Evolutionary conservation across 345 rosid genomes (phyloP).

Genomic region (Heritiera fomes): DNA sequence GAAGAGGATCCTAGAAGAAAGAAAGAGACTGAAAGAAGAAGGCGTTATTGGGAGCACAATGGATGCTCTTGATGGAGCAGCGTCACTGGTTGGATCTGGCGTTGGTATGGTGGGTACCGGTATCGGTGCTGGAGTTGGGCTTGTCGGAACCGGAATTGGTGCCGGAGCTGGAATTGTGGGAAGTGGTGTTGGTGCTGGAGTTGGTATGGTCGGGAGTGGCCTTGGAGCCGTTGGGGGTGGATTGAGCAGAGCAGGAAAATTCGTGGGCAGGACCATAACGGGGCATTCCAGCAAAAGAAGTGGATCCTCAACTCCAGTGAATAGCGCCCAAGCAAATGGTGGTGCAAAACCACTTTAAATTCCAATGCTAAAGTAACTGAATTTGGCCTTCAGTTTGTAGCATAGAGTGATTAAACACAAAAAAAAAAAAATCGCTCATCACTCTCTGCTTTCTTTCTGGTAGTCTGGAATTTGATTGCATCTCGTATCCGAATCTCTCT

Average conservation of each 20-base stretch:
- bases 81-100: constrained; percentile 59
- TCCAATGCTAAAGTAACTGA: neutral
- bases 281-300: constrained; percentile 49
- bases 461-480: neutral
- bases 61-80: constrained; percentile 83
- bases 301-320: constrained; percentile 79
- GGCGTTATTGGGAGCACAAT: constrained; percentile 94
- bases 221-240: constrained; percentile 81
- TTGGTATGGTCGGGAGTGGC: constrained; percentile 69
- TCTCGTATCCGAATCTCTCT: neutral
- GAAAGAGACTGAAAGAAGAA: constrained; percentile 78
- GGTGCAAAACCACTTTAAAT: constrained; percentile 20
- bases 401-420: neutral
- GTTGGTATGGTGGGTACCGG: constrained; percentile 72
- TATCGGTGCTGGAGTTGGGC: constrained; percentile 66
- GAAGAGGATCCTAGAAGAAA: constrained; percentile 81
- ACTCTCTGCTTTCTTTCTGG: neutral
- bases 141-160: constrained; percentile 59
- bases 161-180: constrained; percentile 76
- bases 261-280: constrained; percentile 80
- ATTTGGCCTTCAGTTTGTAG: constrained; percentile 18
- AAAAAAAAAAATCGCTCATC: neutral
- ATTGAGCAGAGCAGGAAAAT: constrained; percentile 80
- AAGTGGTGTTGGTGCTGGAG: constrained; percentile 55
- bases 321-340: constrained; percentile 59